phyloP scores from a whole-genome alignment of 305 asterid species.

The Solanum hybrid region DNA sequence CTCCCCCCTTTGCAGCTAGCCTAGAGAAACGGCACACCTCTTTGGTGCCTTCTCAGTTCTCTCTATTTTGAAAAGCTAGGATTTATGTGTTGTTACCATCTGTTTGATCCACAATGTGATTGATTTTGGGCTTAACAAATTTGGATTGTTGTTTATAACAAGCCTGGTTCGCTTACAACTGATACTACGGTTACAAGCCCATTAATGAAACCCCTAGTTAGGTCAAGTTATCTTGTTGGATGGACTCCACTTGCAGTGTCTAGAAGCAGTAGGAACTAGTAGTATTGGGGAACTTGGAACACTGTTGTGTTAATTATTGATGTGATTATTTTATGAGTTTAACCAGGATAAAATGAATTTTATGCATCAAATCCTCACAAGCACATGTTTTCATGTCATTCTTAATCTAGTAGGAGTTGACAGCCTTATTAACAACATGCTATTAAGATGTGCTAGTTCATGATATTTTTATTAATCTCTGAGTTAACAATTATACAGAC shows the following conservation, averaged over 20 bases:
- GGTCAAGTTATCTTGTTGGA: background rate
- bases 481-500: background rate
- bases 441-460: background rate
- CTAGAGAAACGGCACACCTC: background rate
- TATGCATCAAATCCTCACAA: background rate
- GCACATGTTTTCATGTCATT: background rate
- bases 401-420: background rate
- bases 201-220: background rate
- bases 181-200: background rate
- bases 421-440: background rate
- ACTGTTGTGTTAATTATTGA: background rate
- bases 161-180: background rate
- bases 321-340: background rate
- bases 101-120: background rate
- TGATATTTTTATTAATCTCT: background rate
- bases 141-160: background rate
- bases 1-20: background rate
- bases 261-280: background rate
- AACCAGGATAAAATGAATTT: background rate
- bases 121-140: background rate
- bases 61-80: background rate
- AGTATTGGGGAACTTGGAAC: background rate
- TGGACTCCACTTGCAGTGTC: background rate
- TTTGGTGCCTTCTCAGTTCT: background rate
- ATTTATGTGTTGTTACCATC: background rate